Conservation (phyloP, 1,284 basidiomycete species). For the Apiotrichum porosum region DNA sequence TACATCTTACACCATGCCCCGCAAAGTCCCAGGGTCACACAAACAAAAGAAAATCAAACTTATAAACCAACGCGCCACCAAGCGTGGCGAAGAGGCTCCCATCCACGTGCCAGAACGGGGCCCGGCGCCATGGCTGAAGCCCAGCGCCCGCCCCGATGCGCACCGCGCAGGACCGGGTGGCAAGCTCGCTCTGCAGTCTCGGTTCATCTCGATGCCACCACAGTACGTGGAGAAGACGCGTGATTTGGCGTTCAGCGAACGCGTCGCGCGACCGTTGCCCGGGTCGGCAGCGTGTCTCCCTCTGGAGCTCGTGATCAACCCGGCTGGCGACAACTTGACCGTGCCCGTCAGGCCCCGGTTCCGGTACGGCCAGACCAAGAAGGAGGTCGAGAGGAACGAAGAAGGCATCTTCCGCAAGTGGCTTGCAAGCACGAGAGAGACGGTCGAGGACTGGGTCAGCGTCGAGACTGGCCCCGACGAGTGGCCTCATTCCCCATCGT, state of each 20-base stretch:
- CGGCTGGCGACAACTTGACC: constrained; percentile 27
- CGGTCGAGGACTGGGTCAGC: constrained; percentile 57
- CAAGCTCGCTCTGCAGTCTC: constrained; percentile 52
- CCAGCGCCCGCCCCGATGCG: constrained; percentile 36
- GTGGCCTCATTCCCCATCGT: constrained; percentile 51
- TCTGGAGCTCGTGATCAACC: constrained; percentile 25
- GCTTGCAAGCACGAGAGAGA: constrained; percentile 60
- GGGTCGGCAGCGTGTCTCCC: constrained; percentile 52
- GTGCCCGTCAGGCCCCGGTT: constrained; percentile 76
- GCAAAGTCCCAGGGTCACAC: constrained; percentile 1
- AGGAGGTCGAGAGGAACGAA: constrained; percentile 80
- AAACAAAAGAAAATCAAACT: constrained; percentile 66
- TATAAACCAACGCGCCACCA: constrained; percentile 70
- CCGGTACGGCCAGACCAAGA: constrained; percentile 74
- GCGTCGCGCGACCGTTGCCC: constrained; percentile 60
- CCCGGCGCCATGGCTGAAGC: background rate
- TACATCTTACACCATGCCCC: constrained; percentile 1
- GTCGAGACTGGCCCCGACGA: constrained; percentile 16
- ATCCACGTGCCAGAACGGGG: constrained; percentile 7
- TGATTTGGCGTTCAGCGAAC: constrained; percentile 54
- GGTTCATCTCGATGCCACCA: constrained; percentile 61
- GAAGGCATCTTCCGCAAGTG: constrained; percentile 71
- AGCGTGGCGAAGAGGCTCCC: constrained; percentile 58
- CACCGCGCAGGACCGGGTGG: constrained; percentile 25
- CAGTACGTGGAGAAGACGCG: constrained; percentile 63